Percentiles rank a stretch among this genome's conserved stretches.
Evolutionary conservation across 257 asterid genomes (phyloP).

Genomic region (Misopates orontium): DNA sequence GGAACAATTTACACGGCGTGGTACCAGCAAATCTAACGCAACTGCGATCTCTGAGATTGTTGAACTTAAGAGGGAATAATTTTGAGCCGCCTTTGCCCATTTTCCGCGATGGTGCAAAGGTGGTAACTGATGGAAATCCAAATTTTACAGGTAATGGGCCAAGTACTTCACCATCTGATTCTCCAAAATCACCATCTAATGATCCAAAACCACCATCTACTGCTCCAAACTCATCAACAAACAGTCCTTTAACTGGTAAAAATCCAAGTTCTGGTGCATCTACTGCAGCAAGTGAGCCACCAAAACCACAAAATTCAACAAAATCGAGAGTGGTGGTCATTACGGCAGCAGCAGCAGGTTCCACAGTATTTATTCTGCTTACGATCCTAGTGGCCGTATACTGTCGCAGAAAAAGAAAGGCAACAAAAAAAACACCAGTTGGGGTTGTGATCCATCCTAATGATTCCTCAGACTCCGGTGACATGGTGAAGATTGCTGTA

Average conservation of each 20-base stretch:
- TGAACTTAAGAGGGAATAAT: conserved; percentile 60
- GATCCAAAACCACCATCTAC: conserved; percentile 17
- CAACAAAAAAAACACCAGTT: conserved; percentile 12
- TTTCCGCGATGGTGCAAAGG: conserved; percentile 43
- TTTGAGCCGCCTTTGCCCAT: conserved; percentile 68
- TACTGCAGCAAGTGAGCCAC: conserved; percentile 14
- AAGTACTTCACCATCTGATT: conserved; percentile 27
- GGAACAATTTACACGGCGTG: conserved; percentile 59
- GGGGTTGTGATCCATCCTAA: conserved; percentile 43
- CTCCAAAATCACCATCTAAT: conserved; percentile 27
- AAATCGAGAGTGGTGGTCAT: conserved; percentile 23
- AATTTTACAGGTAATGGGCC: conserved; percentile 29
- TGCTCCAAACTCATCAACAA: conserved; percentile 25
- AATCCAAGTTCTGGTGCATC: conserved; percentile 22
- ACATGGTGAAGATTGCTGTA: conserved; percentile 40
- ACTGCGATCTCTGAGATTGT: conserved; percentile 48
- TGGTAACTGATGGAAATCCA: conserved; percentile 49
- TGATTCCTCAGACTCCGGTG: conserved; percentile 37
- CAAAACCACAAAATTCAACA: conserved; percentile 12
- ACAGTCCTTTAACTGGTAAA: conserved; percentile 27
- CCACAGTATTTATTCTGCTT: conserved; percentile 26
- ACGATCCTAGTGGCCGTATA: conserved; percentile 28
- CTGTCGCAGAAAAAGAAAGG: conserved; percentile 38
- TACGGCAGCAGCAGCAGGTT: conserved; percentile 33
- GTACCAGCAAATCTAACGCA: conserved; percentile 56